Conservation (phyloP, 2,329 filamentous ascomycete genomes). For the Arthroderma uncinatum region DNA sequence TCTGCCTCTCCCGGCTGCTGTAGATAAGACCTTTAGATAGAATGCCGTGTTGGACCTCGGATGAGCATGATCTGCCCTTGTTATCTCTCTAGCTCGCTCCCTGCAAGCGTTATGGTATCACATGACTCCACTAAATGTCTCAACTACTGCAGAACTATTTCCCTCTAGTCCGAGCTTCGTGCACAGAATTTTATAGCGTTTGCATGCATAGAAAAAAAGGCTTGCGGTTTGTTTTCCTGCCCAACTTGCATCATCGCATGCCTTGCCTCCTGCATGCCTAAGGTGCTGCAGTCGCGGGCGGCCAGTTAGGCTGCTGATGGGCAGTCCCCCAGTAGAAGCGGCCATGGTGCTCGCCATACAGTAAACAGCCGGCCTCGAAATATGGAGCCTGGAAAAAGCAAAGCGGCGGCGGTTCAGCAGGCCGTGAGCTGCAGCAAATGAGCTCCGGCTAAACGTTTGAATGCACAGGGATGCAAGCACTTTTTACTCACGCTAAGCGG, state of each 20-base stretch:
- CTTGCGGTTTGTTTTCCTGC: background rate
- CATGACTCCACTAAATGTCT: background rate
- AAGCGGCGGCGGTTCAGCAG: background rate
- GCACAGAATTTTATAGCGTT: too few species aligned
- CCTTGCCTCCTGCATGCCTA: slow-evolving; percentile 2
- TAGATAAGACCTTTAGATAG: too few species aligned
- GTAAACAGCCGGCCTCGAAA: background rate
- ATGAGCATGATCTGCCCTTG: too few species aligned
- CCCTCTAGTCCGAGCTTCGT: too few species aligned
- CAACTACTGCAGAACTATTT: background rate
- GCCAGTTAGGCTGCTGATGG: background rate
- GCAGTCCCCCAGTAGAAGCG: background rate
- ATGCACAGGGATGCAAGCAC: background rate
- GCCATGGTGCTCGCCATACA: background rate
- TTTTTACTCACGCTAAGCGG: background rate
- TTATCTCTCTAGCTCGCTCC: too few species aligned
- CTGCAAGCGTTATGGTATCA: background rate
- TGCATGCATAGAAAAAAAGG: too few species aligned
- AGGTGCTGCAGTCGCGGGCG: background rate
- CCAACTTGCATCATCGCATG: background rate
- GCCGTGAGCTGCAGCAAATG: slow-evolving; percentile 1
- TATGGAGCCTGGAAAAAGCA: slow-evolving; percentile 1
- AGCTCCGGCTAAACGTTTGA: background rate
- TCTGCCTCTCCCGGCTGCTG: too few species aligned
- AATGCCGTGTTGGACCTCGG: too few species aligned